Percentiles rank a stretch among this genome's conserved stretches.
These are phyloP conservation scores for Apophysomyces ossiformis DNA, from an alignment of 371 early-diverging fungal genomes.

Conservation along the genomic window DNA sequence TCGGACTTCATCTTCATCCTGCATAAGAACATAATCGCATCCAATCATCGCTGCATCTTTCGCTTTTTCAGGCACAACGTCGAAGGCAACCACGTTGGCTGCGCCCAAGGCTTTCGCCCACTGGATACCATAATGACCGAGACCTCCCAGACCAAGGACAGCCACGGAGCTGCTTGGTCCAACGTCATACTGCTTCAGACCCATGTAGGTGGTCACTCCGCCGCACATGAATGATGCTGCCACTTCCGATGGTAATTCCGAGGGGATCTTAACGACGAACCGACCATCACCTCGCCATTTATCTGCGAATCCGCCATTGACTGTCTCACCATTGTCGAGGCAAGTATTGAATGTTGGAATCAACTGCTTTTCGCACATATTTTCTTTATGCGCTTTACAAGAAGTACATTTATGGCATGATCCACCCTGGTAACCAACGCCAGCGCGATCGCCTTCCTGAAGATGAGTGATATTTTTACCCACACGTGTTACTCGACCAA, in stretches of 20 bases:
- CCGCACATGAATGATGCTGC: slow-evolving; percentile 9
- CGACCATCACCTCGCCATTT: slow-evolving; percentile 53
- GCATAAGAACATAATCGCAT: slow-evolving; percentile 14
- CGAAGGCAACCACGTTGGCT: slow-evolving; percentile 39
- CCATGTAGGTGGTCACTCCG: slow-evolving; percentile 58
- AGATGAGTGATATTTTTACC: slow-evolving; percentile 53
- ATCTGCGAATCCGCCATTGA: slow-evolving; percentile 68
- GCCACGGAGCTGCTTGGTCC: slow-evolving; percentile 44
- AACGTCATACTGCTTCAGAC: slow-evolving; percentile 38
- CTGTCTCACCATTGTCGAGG: slow-evolving; percentile 54
- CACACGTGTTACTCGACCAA: slow-evolving; percentile 48
- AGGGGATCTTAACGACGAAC: slow-evolving; percentile 57
- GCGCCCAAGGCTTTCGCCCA: slow-evolving; percentile 57
- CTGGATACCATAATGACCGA: slow-evolving; percentile 66
- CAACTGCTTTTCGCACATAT: slow-evolving; percentile 45
- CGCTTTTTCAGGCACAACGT: slow-evolving; percentile 10
- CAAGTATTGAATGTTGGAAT: slow-evolving; percentile 65
- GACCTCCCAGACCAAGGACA: slow-evolving; percentile 72
- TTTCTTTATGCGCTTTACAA: slow-evolving; percentile 33
- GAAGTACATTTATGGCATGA: slow-evolving; percentile 38
- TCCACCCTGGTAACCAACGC: slow-evolving; percentile 65
- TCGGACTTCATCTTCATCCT: slow-evolving; percentile 15
- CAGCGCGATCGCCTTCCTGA: slow-evolving; percentile 69
- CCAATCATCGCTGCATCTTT: slow-evolving; percentile 14
- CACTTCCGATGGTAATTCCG: slow-evolving; percentile 37